phyloP scores from a whole-genome alignment of 441 rosid species.

The Cnidoscolus chayamansa region DNA sequence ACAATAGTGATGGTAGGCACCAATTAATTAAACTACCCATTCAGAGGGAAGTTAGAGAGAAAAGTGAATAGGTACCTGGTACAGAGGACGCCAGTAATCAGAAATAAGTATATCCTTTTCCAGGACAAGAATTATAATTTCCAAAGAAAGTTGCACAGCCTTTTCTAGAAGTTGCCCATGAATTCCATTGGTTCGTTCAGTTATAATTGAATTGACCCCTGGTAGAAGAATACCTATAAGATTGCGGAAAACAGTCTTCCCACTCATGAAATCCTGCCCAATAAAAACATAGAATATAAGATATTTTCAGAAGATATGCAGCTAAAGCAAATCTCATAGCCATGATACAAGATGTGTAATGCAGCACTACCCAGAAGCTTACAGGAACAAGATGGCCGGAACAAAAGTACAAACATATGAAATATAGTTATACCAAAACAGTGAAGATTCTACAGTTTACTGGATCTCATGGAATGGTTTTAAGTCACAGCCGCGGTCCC shows the following conservation, averaged over 20 bases:
- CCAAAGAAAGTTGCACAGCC: constrained; percentile 89
- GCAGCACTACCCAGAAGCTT: not conserved
- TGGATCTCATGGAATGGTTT: not conserved
- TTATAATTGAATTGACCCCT: constrained; percentile 71
- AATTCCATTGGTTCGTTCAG: constrained; percentile 69
- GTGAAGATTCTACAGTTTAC: not conserved
- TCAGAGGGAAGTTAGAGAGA: not conserved
- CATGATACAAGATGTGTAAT: not conserved
- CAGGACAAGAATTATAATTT: constrained; percentile 70
- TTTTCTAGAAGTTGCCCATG: constrained; percentile 85
- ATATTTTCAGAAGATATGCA: constrained; percentile 6
- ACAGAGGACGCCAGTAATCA: constrained; percentile 94
- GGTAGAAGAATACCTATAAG: constrained; percentile 81
- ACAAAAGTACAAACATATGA: not conserved
- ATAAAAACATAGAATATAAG: constrained; percentile 13
- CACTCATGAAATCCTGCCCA: constrained; percentile 97
- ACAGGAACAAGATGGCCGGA: not conserved
- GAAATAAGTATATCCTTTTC: constrained; percentile 79
- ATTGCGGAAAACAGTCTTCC: constrained; percentile 80
- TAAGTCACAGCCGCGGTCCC: no score
- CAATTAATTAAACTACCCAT: no score
- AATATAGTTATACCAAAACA: not conserved
- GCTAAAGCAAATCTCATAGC: not conserved
- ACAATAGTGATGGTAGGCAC: no score
- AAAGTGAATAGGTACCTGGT: constrained; percentile 51